A percentile compares a stretch with the other conserved stretches of the same genome.
Evolutionary conservation across 2,329 filamentous ascomycete genomes (phyloP).

Genomic region (Sordariomycetes sp.): DNA sequence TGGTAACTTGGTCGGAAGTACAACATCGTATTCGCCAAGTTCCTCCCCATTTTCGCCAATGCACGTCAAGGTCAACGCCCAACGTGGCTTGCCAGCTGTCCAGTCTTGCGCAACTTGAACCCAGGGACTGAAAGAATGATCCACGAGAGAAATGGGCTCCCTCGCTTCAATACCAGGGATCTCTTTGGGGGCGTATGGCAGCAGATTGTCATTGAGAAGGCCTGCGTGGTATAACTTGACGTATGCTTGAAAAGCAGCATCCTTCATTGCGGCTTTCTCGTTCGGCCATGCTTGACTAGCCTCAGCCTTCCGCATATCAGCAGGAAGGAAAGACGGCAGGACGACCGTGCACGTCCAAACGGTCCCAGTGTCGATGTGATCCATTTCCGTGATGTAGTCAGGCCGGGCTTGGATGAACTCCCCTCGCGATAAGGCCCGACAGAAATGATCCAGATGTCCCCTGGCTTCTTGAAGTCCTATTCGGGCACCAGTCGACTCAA

Average conservation of each 20-base stretch:
- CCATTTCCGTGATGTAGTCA: conserved; percentile 60
- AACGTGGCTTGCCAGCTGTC: conserved; percentile 13
- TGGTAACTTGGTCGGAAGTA: conserved; percentile 33
- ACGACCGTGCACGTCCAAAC: conserved; percentile 39
- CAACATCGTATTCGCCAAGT: conserved; percentile 29
- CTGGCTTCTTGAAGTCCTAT: conserved; percentile 67
- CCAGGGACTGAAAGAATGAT: conserved; percentile 38
- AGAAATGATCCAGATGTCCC: conserved; percentile 77
- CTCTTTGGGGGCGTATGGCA: conserved; percentile 49
- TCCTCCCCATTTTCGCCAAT: conserved; percentile 18
- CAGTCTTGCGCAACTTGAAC: conserved; percentile 30
- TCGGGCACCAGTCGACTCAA: conserved; percentile 44
- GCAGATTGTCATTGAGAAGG: conserved; percentile 67
- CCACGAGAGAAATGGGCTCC: conserved; percentile 22
- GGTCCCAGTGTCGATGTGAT: conserved; percentile 27
- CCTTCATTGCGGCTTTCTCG: conserved; percentile 65
- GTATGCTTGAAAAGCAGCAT: conserved; percentile 79
- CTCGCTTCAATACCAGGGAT: conserved; percentile 27
- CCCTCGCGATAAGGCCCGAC: conserved; percentile 45
- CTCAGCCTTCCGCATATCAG: conserved; percentile 14
- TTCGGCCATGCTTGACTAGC: conserved; percentile 49
- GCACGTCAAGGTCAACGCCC: conserved; percentile 21
- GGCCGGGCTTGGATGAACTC: conserved; percentile 58
- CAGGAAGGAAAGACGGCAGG: conserved; percentile 63
- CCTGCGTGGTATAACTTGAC: conserved; percentile 57